These are phyloP conservation scores for Penicillium olsonii DNA, from an alignment of 2,329 filamentous ascomycete species.

Conservation along the genomic window DNA sequence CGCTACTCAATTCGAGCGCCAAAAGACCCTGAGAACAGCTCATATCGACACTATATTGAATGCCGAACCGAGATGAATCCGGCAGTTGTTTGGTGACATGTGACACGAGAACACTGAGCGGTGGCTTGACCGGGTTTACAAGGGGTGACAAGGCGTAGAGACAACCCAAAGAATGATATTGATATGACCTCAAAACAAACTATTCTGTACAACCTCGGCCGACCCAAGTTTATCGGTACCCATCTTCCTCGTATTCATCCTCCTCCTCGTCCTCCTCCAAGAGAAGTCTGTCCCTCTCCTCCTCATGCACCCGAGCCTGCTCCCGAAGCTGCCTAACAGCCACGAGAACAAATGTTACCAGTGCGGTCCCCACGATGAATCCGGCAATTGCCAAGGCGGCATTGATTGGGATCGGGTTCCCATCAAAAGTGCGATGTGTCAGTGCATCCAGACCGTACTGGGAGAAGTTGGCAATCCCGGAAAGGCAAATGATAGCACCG, in stretches of 20 bases:
- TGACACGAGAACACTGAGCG: background rate
- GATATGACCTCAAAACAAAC: too few relatives aligned
- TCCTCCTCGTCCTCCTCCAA: conserved; percentile 25
- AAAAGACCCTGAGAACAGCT: background rate
- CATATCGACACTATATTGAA: background rate
- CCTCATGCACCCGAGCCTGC: conserved; percentile 17
- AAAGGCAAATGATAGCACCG: conserved; percentile 82
- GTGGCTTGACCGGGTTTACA: background rate
- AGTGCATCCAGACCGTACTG: conserved; percentile 78
- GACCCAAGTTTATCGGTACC: background rate
- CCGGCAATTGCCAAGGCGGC: conserved; percentile 64
- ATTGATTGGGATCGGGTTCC: conserved; percentile 78
- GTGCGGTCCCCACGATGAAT: conserved; percentile 62
- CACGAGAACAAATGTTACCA: conserved; percentile 66
- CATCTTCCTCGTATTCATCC: conserved; percentile 5
- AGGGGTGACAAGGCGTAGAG: too few relatives aligned
- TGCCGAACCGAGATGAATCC: background rate
- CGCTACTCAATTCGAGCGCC: background rate
- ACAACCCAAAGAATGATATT: too few relatives aligned
- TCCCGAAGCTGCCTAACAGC: conserved; percentile 19
- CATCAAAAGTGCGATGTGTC: conserved; percentile 69
- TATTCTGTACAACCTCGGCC: background rate
- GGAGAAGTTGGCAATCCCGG: conserved; percentile 79
- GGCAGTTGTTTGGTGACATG: background rate
- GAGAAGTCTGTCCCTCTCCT: conserved; percentile 30